phyloP scores from a whole-genome alignment of 768 basidiomycete species.

The Tulasnella sp. region DNA sequence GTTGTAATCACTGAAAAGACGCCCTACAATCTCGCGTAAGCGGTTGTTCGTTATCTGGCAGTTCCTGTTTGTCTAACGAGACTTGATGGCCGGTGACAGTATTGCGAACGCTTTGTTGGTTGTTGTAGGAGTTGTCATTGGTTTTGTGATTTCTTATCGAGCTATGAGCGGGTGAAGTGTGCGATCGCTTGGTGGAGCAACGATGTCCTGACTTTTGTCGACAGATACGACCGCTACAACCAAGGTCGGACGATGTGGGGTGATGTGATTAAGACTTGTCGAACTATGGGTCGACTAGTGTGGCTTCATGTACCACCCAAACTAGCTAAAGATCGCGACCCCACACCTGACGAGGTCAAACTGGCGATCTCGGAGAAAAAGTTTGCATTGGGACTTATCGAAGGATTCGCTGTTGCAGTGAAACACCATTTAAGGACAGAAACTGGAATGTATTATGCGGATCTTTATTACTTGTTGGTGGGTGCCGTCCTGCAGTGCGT shows the following conservation, averaged over 20 bases:
- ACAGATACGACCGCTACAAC: neutral
- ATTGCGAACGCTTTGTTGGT: neutral
- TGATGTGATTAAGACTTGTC: constrained; percentile 8
- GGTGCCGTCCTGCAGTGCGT: neutral
- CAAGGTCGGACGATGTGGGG: constrained; percentile 11
- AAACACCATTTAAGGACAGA: constrained; percentile 12
- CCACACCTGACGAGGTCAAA: neutral
- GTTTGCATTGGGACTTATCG: constrained; percentile 4
- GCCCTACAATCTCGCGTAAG: constrained; percentile 11
- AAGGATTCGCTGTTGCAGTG: constrained; percentile 11
- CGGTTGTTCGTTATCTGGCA: neutral
- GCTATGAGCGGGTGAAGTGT: neutral
- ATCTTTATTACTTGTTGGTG: constrained; percentile 5
- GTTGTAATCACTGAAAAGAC: constrained; percentile 4
- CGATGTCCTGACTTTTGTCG: neutral
- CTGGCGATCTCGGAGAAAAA: constrained; percentile 9
- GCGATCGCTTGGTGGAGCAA: neutral
- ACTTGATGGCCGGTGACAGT: neutral
- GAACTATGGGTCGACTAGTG: neutral
- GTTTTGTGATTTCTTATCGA: constrained; percentile 11
- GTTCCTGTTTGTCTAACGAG: neutral
- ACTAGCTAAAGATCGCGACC: neutral
- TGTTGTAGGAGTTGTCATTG: constrained; percentile 11
- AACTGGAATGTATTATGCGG: constrained; percentile 11
- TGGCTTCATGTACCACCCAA: constrained; percentile 10